Conservation (phyloP, 768 basidiomycete species). For the Boletus pseudopeckii region DNA sequence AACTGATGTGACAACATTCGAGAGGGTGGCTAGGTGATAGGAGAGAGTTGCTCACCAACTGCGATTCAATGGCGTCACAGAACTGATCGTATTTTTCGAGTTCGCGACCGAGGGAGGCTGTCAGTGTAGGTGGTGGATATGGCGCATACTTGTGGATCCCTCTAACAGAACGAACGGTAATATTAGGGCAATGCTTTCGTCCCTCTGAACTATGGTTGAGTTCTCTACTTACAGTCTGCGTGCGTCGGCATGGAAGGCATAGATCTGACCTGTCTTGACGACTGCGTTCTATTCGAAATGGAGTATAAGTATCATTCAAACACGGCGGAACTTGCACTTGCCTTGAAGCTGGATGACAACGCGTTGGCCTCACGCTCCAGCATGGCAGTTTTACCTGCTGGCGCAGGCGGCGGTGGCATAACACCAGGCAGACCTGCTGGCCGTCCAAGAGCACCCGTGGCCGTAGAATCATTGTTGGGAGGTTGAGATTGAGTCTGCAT, state of each 20-base stretch:
- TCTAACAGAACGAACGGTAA: conserved; percentile 32
- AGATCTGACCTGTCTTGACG: conserved; percentile 68
- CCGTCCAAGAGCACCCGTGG: conserved; percentile 14
- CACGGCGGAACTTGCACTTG: conserved; percentile 20
- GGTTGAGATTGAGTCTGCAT: conserved; percentile 48
- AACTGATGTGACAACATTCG: conserved; percentile 41
- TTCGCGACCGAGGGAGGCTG: conserved; percentile 64
- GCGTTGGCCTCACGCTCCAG: conserved; percentile 67
- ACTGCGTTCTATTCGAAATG: conserved; percentile 48
- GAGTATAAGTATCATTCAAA: background rate
- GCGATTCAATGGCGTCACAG: conserved; percentile 73
- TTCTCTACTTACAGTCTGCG: conserved; percentile 52
- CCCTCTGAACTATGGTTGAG: background rate
- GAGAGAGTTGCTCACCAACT: conserved; percentile 48
- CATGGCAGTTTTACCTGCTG: conserved; percentile 38
- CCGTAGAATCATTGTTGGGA: conserved; percentile 16
- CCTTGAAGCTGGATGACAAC: conserved; percentile 56
- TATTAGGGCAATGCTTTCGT: background rate
- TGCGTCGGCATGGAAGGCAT: conserved; percentile 64
- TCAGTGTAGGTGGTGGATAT: conserved; percentile 62
- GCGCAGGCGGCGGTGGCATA: conserved; percentile 55
- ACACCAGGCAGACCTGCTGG: conserved; percentile 30
- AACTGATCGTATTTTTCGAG: conserved; percentile 78
- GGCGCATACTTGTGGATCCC: conserved; percentile 55
- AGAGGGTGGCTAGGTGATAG: background rate